phyloP scores from a whole-genome alignment of 306 rosid species.

The Potentilla sterilis region DNA sequence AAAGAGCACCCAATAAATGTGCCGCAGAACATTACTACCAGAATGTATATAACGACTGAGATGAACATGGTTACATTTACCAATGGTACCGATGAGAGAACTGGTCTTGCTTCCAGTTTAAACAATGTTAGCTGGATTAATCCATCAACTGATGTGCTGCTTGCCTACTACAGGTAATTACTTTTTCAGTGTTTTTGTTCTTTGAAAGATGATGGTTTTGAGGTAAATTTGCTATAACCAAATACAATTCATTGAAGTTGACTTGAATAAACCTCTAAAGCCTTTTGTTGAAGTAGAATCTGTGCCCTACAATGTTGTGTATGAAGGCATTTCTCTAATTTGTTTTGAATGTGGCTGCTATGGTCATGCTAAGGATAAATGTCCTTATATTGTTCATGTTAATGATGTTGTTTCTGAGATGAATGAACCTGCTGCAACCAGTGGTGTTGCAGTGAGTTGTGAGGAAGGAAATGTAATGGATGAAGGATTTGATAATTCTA shows the following conservation, averaged over 20 bases:
- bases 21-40: constrained; percentile 34
- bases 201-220: not conserved
- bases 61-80: constrained; percentile 29
- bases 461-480: too few species aligned
- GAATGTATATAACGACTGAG: constrained; percentile 26
- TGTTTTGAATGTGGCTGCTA: too few species aligned
- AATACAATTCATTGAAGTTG: not conserved
- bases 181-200: not conserved
- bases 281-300: too few species aligned
- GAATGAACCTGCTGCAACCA: too few species aligned
- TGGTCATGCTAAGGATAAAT: too few species aligned
- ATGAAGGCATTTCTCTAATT: too few species aligned
- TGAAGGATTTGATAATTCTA: too few species aligned
- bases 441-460: too few species aligned
- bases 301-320: too few species aligned
- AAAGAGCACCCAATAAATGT: constrained; percentile 26
- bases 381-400: too few species aligned
- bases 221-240: not conserved
- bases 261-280: too few species aligned
- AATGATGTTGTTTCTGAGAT: too few species aligned
- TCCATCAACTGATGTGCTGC: constrained; percentile 34
- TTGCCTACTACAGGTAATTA: constrained; percentile 47
- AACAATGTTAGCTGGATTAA: constrained; percentile 42
- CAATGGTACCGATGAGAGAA: constrained; percentile 26
- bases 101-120: constrained; percentile 40